Percentiles rank a stretch among this genome's conserved stretches.
Evolutionary conservation across 805 yeast genomes (phyloP).

Genomic region (Candida rishiriensis): DNA sequence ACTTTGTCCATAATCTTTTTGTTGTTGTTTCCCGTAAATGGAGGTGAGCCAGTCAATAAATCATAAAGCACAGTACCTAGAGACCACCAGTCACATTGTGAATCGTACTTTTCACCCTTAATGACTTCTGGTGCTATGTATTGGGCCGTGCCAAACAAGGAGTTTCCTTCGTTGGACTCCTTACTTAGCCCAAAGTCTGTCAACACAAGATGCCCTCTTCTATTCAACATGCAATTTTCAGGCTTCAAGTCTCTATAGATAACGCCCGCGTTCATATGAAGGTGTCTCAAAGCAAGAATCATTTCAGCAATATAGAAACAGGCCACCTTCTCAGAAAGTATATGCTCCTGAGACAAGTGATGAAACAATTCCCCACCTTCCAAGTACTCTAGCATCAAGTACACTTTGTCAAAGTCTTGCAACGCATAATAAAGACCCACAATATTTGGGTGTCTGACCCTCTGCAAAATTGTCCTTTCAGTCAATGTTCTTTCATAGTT

Average conservation of each 20-base stretch:
- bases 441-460: constrained; percentile 72
- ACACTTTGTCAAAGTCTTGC: constrained; percentile 74
- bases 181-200: constrained; percentile 84
- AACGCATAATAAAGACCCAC: constrained; percentile 79
- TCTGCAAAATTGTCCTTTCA: constrained; percentile 69
- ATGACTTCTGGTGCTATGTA: constrained; percentile 90
- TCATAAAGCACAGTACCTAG: constrained; percentile 79
- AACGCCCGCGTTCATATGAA: constrained; percentile 68
- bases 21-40: constrained; percentile 80
- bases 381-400: constrained; percentile 71
- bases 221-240: constrained; percentile 77
- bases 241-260: constrained; percentile 88
- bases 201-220: constrained; percentile 72
- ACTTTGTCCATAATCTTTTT: constrained; percentile 74
- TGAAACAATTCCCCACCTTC: constrained; percentile 85
- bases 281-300: constrained; percentile 68
- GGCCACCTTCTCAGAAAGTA: constrained; percentile 58
- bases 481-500: constrained; percentile 74
- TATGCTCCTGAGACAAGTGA: constrained; percentile 47
- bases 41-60: constrained; percentile 81
- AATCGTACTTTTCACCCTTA: constrained; percentile 71
- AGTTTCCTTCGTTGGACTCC: constrained; percentile 41
- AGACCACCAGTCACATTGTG: constrained; percentile 89
- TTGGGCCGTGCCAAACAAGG: constrained; percentile 74
- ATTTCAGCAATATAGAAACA: constrained; percentile 80